Percentiles rank a stretch among this genome's conserved stretches.
phyloP scores from a whole-genome alignment of 805 yeast genomes.

The Starmerella gropengiesseri region DNA sequence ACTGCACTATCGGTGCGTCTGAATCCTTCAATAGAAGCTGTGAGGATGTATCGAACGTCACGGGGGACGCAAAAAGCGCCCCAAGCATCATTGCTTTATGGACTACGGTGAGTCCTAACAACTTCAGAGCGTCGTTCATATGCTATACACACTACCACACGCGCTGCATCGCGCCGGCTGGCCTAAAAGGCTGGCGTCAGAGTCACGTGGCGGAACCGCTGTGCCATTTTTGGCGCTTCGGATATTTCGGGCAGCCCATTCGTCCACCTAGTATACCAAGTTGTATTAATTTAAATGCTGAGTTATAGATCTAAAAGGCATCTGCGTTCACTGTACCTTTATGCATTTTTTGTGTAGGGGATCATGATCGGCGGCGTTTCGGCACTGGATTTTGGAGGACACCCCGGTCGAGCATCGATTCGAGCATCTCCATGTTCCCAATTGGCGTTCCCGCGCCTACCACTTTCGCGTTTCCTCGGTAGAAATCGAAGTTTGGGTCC shows the following conservation, averaged over 20 bases:
- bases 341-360: too few species aligned
- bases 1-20: background rate
- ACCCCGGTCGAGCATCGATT: conserved; percentile 1
- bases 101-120: background rate
- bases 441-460: background rate
- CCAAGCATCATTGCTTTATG: conserved; percentile 3
- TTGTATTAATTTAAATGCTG: too few species aligned
- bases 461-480: conserved; percentile 5
- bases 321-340: too few species aligned
- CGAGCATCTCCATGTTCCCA: conserved; percentile 10
- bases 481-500: conserved; percentile 27
- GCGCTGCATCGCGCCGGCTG: too few species aligned
- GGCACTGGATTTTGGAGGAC: background rate
- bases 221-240: too few species aligned
- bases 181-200: too few species aligned
- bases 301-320: too few species aligned
- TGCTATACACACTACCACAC: too few species aligned
- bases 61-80: conserved; percentile 5
- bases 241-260: too few species aligned
- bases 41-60: conserved; percentile 34
- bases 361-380: background rate
- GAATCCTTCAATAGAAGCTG: conserved; percentile 28
- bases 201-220: too few species aligned
- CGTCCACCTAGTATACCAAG: too few species aligned
- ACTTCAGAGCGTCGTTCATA: too few species aligned